Base-by-base conservation (phyloP, 352 stramenopile species). In the Phytopythium chamaehyphon region DNA sequence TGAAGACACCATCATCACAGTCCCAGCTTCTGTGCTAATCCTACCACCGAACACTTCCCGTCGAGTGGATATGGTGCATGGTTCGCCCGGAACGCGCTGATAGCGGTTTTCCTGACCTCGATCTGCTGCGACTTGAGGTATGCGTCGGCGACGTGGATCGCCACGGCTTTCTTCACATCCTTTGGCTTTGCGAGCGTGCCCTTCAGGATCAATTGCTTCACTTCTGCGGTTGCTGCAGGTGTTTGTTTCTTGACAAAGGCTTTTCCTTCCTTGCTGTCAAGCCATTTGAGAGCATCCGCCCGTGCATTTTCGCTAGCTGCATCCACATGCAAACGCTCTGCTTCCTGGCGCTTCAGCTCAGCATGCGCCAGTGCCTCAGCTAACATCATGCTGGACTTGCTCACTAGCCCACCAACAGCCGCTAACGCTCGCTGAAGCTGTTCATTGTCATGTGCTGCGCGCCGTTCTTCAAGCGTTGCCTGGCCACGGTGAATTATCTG, bases 261-360 rank as follows among this genome's bases (percentile, higher is more conserved):
- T 45, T 86, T 83, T 40, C 73, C 81, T 1, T 89, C 76, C 40
- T 86, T 89, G 3, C 69, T 71, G 16, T 83, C 69, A 6, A 91
- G 61, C 77, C 76, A 89, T n/a, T 81, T 50, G 9, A 67, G 54
- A 19, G 73, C 73, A 6, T 47, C 40, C 9, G 53, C 28, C 0
- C 47, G 31, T 1, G 70, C 70, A 6, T 47, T 40, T 3, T 77
- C 47, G 0, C 19, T 55, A 8, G 57, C 59, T 3, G 45, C 38
- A 0, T 47, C 47, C 8, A 73, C 61, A 37, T 72, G 28, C n/a
- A 64, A 59, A 7, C 59, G 40, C 55, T 88, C 77, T 4, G 64
- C 57, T 0, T 55, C 40, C 24, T 71, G 66, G 12, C 76, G 74
- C 15, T 55, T 48, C 19, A 19, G 54, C 33, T 88, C 71, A 0